Base-by-base conservation (phyloP, 2,329 filamentous ascomycete genomes). In the Polytolypa hystricis region DNA sequence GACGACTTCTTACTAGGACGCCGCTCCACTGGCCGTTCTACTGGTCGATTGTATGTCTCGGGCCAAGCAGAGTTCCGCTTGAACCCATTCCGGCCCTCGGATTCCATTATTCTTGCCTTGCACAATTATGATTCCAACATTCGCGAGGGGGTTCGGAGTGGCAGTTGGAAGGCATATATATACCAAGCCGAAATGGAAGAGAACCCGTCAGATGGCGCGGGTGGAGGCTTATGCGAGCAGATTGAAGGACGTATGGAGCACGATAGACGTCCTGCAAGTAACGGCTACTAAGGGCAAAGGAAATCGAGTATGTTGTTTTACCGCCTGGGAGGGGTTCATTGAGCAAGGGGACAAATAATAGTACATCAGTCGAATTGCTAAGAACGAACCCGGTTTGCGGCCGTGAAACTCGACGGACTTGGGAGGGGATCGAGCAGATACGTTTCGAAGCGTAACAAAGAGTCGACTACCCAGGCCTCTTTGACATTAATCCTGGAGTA, bases 1-100 rank as follows among this genome's bases (percentile, higher is more conserved):
- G 63, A 62, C 20, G 62, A 64, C 42, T 66, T 66, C 46, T 65
- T 67, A 52, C 63, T 66, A 7, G 62, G 51, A 26, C 61, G 54
- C 31, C 62, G 56, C 50, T 64, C 61, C 41, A 66, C 54, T 20
- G 60, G 58, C 38, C 62, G 56, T 50, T 64, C 61, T 40, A 66
- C 54, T 20, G 60, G 58, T 38, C 60, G 56, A 41, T 52, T 58
- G 41, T 61, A 52, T 30, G 48, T 43, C 38, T 55, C 56, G 35
- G 61, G 56, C 34, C 58, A 57, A 42, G 55, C 50, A 14, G 60
- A 61, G 42, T 58, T 58, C 46, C 59, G 55, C 46, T 60, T 60
- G 42, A 52, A 53, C 21, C 55, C 56, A 53, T 62, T 60, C 35
- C 55, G 49, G 47, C 57, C 54, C 42, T 62, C 61, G 46, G 57